Evolutionary conservation across 371 early-diverging fungal species (phyloP).

Genomic region (Batrachochytrium dendrobatidis): DNA sequence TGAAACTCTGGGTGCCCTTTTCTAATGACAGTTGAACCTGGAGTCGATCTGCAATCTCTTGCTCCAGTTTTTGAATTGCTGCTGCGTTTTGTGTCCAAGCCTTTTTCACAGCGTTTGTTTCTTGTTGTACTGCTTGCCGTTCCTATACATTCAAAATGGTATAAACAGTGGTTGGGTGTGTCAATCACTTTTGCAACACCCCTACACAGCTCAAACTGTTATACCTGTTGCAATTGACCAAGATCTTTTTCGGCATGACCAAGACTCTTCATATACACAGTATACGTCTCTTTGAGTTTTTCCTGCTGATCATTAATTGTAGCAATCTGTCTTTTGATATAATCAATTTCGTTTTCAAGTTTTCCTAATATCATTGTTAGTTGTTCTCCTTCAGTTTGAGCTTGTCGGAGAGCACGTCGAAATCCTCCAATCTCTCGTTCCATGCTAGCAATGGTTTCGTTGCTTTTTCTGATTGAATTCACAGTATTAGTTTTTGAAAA

Average conservation of each 20-base stretch:
- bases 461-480: constrained; percentile 19
- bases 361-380: constrained; percentile 34
- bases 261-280: constrained; percentile 31
- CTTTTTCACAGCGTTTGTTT: constrained; percentile 36
- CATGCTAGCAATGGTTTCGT: constrained; percentile 31
- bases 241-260: constrained; percentile 41
- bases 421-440: constrained; percentile 42
- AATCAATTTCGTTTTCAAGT: constrained; percentile 38
- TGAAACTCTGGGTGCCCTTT: constrained; percentile 36
- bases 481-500: not conserved
- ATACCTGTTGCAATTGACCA: constrained; percentile 25
- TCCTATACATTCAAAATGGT: constrained; percentile 21
- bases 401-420: constrained; percentile 26
- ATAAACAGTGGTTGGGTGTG: constrained; percentile 3
- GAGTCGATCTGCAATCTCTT: constrained; percentile 42
- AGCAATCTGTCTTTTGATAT: constrained; percentile 36
- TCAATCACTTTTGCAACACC: not conserved
- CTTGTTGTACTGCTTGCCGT: constrained; percentile 36
- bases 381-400: constrained; percentile 43
- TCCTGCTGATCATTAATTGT: constrained; percentile 35
- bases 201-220: not conserved
- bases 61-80: constrained; percentile 29
- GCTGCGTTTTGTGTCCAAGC: constrained; percentile 22
- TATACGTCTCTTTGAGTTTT: constrained; percentile 34
- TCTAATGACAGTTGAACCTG: constrained; percentile 42